phyloP scores from a whole-genome alignment of 441 rosid genomes.

The Monsonia emarginata region DNA sequence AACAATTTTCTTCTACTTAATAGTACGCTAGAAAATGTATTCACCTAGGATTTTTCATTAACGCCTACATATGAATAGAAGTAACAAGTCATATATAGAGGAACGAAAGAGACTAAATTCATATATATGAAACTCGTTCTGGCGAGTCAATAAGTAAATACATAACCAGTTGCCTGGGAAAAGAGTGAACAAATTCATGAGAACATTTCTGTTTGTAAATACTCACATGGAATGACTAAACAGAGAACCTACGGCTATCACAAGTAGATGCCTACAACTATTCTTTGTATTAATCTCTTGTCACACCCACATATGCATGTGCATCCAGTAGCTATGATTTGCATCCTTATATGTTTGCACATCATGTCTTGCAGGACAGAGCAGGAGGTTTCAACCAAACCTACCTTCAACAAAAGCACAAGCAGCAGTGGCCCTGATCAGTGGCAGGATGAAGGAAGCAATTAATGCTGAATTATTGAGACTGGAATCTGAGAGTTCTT shows the following conservation, averaged over 20 bases:
- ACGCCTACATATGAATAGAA: too few relatives aligned
- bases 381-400: constrained; percentile 67
- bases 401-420: constrained; percentile 79
- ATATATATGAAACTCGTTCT: too few relatives aligned
- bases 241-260: neutral
- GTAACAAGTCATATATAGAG: too few relatives aligned
- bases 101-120: too few relatives aligned
- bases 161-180: too few relatives aligned
- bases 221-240: neutral
- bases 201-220: too few relatives aligned
- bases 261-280: neutral
- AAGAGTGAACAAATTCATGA: neutral
- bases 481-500: constrained; percentile 49
- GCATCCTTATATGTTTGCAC: neutral
- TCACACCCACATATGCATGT: too few relatives aligned
- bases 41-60: too few relatives aligned
- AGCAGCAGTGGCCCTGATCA: constrained; percentile 63
- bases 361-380: constrained; percentile 43
- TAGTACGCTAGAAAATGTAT: neutral
- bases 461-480: constrained; percentile 44
- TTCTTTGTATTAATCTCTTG: neutral
- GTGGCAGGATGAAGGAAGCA: constrained; percentile 66
- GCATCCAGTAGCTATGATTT: neutral
- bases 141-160: too few relatives aligned
- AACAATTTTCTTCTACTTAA: neutral